Base-by-base conservation (phyloP, 805 yeast genomes). In the Metschnikowia vanudenii region DNA sequence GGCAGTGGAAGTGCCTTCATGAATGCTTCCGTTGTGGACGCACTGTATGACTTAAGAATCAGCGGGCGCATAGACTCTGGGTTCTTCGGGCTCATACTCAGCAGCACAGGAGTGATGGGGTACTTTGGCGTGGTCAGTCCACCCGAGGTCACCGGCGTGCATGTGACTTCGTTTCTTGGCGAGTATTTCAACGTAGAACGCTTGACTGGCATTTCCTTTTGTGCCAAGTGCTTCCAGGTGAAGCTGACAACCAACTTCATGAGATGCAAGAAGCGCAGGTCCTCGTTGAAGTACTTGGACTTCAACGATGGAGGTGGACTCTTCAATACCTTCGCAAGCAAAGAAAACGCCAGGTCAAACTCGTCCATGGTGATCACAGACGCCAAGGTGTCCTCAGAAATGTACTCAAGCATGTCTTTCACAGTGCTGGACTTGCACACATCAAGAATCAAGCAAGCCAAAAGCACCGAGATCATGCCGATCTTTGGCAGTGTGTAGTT, bases 401-500 rank as follows among this genome's bases (percentile, higher is more conserved):
- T 50, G 37, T 59, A 57, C 29, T 55, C 60, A 39, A 29, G 52
- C 55, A 44, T 31, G 42, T 24, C 41, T 22, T 20, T 39, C 39
- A 41, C 48, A 19, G 30, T 33, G 24, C 38, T 24, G 43, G 51
- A n/a, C 55, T 49, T 39, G 41, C 71, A 67, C 51, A 65, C 63
- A 54, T 59, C 67, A 57, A 63, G 63, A 26, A 69, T 67, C 52
- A 69, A 58, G 42, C 73, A 61, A 41, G 71, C 67, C 29, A 71
- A 64, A 40, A 77, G 67, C 37, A 82, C 69, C 10, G 75, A 67
- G 44, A 72, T 65, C 18, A 69, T 60, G 20, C 79, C 74, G 36
- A 82, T 61, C 37, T 48, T 40, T 18, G 85, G 73, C 37, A 84
- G 79, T 47, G 77, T 69, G 37, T 85, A 78, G 52, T 73, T 73